phyloP scores from a whole-genome alignment of 2,329 filamentous ascomycete genomes.

The Ramularia endophylla region DNA sequence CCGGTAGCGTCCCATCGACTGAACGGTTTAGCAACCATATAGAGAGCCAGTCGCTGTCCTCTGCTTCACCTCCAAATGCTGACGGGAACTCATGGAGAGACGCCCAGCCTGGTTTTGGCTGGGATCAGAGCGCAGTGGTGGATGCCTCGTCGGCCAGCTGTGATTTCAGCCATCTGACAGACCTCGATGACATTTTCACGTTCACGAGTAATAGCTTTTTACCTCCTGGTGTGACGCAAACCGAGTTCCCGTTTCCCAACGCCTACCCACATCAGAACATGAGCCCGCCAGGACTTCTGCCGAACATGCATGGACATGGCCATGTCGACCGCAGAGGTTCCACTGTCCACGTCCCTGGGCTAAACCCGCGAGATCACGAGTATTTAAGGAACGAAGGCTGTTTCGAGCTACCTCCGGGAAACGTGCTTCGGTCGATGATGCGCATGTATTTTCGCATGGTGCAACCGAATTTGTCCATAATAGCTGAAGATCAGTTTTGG shows the following conservation, averaged over 20 bases:
- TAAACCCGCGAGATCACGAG: slow-evolving; percentile 4
- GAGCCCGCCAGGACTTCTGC: slow-evolving; percentile 1
- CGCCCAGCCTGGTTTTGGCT: slow-evolving; percentile 11
- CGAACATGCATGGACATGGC: neutral
- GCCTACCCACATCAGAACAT: neutral
- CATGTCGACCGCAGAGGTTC: neutral
- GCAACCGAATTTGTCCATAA: slow-evolving; percentile 11
- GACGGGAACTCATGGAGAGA: slow-evolving; percentile 13
- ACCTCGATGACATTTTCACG: slow-evolving; percentile 2
- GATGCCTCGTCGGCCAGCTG: slow-evolving; percentile 2
- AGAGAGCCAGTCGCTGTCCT: slow-evolving; percentile 9
- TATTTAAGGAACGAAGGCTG: slow-evolving; percentile 14
- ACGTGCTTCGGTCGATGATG: slow-evolving; percentile 10
- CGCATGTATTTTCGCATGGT: slow-evolving; percentile 11
- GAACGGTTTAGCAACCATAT: slow-evolving; percentile 8
- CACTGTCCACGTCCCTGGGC: neutral
- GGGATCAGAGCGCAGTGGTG: slow-evolving; percentile 7
- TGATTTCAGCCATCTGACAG: slow-evolving; percentile 2
- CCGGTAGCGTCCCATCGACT: neutral
- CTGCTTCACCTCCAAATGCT: slow-evolving; percentile 14
- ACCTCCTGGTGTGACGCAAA: neutral
- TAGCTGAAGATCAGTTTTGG: slow-evolving; percentile 14
- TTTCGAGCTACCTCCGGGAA: slow-evolving; percentile 12
- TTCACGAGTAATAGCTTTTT: slow-evolving; percentile 1
- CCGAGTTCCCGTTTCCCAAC: neutral